phyloP scores from a whole-genome alignment of 495 filamentous ascomycete genomes.

The Darksidea phi region DNA sequence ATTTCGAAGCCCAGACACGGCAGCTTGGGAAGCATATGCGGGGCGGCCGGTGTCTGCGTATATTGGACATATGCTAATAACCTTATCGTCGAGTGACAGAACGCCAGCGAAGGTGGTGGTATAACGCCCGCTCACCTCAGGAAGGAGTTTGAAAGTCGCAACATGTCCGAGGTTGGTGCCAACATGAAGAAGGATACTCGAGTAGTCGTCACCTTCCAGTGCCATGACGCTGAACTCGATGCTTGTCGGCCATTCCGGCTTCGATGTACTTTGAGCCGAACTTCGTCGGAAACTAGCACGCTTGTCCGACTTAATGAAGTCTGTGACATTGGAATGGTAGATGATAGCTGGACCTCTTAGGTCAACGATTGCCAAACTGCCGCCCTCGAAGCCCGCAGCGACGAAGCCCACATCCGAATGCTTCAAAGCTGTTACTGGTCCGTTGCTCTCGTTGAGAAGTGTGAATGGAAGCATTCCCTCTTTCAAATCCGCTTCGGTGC shows the following conservation, averaged over 20 bases:
- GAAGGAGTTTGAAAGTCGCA: constrained; percentile 85
- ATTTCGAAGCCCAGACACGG: constrained; percentile 68
- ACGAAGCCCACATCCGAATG: constrained; percentile 91
- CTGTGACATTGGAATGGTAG: constrained; percentile 62
- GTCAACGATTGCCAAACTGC: constrained; percentile 76
- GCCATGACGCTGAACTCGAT: constrained; percentile 94
- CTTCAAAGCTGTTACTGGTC: constrained; percentile 71
- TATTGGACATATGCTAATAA: constrained; percentile 75
- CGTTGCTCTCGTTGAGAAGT: constrained; percentile 77
- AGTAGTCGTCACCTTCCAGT: constrained; percentile 87
- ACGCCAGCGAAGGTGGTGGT: constrained; percentile 69
- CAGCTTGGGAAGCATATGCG: constrained; percentile 69
- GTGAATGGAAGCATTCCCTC: constrained; percentile 80
- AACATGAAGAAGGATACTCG: constrained; percentile 87
- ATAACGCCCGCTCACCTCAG: constrained; percentile 66
- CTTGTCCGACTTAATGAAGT: constrained; percentile 69
- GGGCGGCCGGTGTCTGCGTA: constrained; percentile 72
- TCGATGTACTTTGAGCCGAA: constrained; percentile 48
- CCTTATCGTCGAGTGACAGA: constrained; percentile 62
- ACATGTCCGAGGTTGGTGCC: constrained; percentile 82
- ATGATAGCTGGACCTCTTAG: constrained; percentile 87
- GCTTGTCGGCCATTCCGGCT: constrained; percentile 68
- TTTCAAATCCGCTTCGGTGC: constrained; percentile 75
- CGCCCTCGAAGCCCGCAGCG: constrained; percentile 77
- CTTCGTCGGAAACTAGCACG: constrained; percentile 62